Conservation (phyloP, 352 stramenopile species). For the Plasmopara muralis region DNA sequence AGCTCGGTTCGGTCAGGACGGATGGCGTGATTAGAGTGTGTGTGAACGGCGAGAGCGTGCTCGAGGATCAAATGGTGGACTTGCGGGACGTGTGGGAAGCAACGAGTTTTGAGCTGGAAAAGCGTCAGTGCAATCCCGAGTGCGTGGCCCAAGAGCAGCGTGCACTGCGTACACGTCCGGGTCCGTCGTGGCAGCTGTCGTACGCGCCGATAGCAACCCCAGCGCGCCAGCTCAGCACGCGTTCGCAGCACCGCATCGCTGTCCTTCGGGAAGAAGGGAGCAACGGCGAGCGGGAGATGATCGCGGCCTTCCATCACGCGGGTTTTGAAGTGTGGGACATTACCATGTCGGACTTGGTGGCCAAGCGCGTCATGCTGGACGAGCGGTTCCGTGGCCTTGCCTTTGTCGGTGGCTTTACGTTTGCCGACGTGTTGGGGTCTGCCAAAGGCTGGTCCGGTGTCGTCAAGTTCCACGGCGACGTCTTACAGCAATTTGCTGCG, state of each 20-base stretch:
- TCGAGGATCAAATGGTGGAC: conserved; percentile 70
- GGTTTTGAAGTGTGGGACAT: conserved; percentile 98
- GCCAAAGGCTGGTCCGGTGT: conserved; percentile 98
- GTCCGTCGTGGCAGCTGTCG: conserved; percentile 88
- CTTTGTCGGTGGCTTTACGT: conserved; percentile 99
- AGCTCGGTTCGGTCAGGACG: conserved; percentile 88
- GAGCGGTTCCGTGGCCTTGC: conserved; percentile 94
- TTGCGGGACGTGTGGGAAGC: conserved; percentile 97
- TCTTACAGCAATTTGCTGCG: conserved; percentile 94
- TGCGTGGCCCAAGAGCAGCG: conserved; percentile 94
- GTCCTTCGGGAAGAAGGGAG: conserved; percentile 97
- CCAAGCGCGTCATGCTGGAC: conserved; percentile 87
- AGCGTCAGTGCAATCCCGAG: conserved; percentile 94
- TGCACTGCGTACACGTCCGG: conserved; percentile 77
- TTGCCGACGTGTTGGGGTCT: conserved; percentile 97
- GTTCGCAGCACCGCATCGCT: conserved; percentile 90
- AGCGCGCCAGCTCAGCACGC: conserved; percentile 70
- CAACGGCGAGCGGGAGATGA: conserved; percentile 99
- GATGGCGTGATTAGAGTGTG: conserved; percentile 86
- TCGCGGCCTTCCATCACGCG: conserved; percentile 93
- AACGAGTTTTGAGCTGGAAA: conserved; percentile 98
- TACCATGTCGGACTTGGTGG: conserved; percentile 95
- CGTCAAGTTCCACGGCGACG: conserved; percentile 95
- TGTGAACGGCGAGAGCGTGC: conserved; percentile 73
- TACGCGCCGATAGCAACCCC: conserved; percentile 83